Evolutionary conservation across 2,329 filamentous ascomycete genomes (phyloP).

Genomic region (Epichloe bromicola): DNA sequence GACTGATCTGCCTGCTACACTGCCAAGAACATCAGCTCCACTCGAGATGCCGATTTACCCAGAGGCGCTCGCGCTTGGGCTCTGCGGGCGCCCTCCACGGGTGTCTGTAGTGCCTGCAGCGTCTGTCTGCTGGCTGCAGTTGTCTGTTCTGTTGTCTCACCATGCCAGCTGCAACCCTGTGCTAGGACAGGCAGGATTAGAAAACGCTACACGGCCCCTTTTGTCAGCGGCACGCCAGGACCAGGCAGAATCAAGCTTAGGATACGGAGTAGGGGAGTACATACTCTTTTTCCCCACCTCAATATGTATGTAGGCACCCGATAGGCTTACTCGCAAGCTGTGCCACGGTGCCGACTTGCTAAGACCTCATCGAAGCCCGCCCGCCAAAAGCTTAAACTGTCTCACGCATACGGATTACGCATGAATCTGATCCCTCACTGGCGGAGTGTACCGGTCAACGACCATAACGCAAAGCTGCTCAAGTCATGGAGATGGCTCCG

Average conservation of each 20-base stretch:
- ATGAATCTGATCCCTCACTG: neutral
- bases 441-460: too few relatives aligned
- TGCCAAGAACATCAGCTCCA: neutral
- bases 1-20: slow-evolving; percentile 1
- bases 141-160: neutral
- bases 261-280: neutral
- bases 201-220: too few relatives aligned
- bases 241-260: slow-evolving; percentile 10
- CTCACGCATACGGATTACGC: neutral
- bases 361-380: neutral
- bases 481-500: too few relatives aligned
- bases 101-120: neutral
- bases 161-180: too few relatives aligned
- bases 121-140: neutral
- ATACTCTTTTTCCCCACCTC: slow-evolving; percentile 3
- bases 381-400: neutral
- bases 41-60: slow-evolving; percentile 7
- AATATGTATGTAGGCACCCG: too few relatives aligned
- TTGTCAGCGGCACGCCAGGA: neutral
- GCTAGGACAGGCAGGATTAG: too few relatives aligned
- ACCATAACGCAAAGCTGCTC: too few relatives aligned
- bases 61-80: neutral
- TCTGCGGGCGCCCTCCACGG: neutral
- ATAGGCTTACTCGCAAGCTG: too few relatives aligned
- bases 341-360: neutral